Evolutionary conservation across 352 stramenopile genomes (phyloP).

Genomic region (Bremia lactucae): DNA sequence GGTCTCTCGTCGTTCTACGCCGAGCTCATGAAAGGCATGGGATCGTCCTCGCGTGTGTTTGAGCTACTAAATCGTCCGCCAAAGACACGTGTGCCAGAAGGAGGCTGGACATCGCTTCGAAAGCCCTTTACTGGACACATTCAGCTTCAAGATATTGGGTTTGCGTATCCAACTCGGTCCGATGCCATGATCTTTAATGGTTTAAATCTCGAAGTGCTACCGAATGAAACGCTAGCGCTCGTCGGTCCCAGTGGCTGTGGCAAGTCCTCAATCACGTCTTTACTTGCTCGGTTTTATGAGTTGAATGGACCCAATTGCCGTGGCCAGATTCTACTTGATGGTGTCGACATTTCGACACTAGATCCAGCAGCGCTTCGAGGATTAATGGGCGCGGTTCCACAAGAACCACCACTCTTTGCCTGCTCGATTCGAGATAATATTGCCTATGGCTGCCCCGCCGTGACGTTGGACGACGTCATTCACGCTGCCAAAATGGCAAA

Average conservation of each 20-base stretch:
- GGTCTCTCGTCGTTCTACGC: conserved; percentile 88
- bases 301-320: conserved; percentile 33
- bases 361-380: conserved; percentile 40
- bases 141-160: conserved; percentile 77
- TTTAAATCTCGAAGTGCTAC: conserved; percentile 42
- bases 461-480: conserved; percentile 45
- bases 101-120: conserved; percentile 23
- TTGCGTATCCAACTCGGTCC: conserved; percentile 53
- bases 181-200: conserved; percentile 41
- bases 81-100: conserved; percentile 32
- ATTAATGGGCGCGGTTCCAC: conserved; percentile 58
- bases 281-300: conserved; percentile 71
- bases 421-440: conserved; percentile 73
- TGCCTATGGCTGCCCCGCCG: conserved; percentile 46
- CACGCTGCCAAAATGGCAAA: conserved; percentile 59
- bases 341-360: conserved; percentile 40
- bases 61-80: conserved; percentile 83
- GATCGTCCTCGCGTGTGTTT: conserved; percentile 84
- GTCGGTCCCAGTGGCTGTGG: conserved; percentile 57
- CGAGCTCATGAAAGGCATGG: conserved; percentile 85
- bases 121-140: conserved; percentile 39
- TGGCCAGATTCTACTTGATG: conserved; percentile 49
- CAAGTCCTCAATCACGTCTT: conserved; percentile 61
- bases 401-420: conserved; percentile 66
- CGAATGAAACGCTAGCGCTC: conserved; percentile 65